A percentile compares a stretch with the other conserved stretches of the same genome.
Evolutionary conservation across 441 rosid species (phyloP).

Genomic region (Aleurites moluccanus): DNA sequence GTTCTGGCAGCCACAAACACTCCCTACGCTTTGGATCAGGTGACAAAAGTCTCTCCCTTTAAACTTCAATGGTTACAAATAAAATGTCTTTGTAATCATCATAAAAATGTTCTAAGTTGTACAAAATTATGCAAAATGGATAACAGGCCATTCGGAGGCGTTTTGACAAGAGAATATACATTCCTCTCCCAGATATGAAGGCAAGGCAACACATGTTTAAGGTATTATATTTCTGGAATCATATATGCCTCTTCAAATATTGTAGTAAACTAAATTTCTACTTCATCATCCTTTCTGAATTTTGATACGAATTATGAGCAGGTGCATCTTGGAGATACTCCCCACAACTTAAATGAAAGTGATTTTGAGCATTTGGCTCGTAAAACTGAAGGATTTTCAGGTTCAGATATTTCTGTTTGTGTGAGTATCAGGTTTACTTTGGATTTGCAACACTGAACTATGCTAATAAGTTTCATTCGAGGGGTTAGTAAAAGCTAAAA

Average conservation of each 20-base stretch:
- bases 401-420: slow-evolving; percentile 95
- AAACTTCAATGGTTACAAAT: slow-evolving; percentile 16
- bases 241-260: slow-evolving; percentile 3
- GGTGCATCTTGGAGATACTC: slow-evolving; percentile 98
- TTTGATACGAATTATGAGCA: slow-evolving; percentile 26
- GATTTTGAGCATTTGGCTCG: slow-evolving; percentile 82
- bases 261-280: background rate
- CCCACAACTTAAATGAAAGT: slow-evolving; percentile 74
- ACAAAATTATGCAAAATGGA: slow-evolving; percentile 30
- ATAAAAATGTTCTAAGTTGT: slow-evolving; percentile 7
- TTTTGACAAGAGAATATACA: slow-evolving; percentile 96
- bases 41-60: slow-evolving; percentile 22
- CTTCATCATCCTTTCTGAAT: slow-evolving; percentile 15
- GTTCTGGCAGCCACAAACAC: slow-evolving; percentile 97
- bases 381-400: slow-evolving; percentile 86
- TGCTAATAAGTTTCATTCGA: background rate
- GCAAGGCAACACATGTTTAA: slow-evolving; percentile 95
- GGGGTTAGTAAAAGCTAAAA: background rate
- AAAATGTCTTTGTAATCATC: slow-evolving; percentile 18
- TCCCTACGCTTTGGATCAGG: slow-evolving; percentile 96
- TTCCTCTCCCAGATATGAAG: slow-evolving; percentile 93
- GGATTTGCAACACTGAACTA: background rate
- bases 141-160: slow-evolving; percentile 91
- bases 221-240: slow-evolving; percentile 38
- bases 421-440: slow-evolving; percentile 46